Percentiles rank a stretch among this genome's conserved stretches.
These are phyloP conservation scores for Serendipita sp. DNA, from an alignment of 768 basidiomycete genomes.

Conservation along the genomic window DNA sequence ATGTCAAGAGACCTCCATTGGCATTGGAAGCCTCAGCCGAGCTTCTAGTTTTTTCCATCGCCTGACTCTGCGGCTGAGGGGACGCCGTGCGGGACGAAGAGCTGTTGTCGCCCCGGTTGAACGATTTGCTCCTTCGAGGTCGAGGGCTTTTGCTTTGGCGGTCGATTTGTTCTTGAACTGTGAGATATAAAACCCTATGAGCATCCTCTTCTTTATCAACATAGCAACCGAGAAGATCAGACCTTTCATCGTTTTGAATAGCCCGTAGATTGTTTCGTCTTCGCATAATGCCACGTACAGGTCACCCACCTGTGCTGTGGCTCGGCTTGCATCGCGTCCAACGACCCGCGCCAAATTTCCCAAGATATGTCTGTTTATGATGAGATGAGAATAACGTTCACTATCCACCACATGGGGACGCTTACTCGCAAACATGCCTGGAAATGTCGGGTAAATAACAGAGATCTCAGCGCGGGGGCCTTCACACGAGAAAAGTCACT, in stretches of 20 bases:
- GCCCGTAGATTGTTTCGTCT: conserved; percentile 69
- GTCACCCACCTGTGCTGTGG: conserved; percentile 60
- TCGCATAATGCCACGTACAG: conserved; percentile 80
- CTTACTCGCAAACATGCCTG: conserved; percentile 81
- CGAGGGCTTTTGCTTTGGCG: conserved; percentile 31
- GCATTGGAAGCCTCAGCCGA: conserved; percentile 12
- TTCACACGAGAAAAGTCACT: conserved; percentile 23
- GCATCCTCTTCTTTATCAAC: neutral
- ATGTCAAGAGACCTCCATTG: conserved; percentile 21
- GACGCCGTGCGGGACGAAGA: conserved; percentile 29
- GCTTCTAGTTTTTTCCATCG: conserved; percentile 8
- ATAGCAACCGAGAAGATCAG: conserved; percentile 14
- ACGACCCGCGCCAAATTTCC: conserved; percentile 73
- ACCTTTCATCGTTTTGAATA: conserved; percentile 83
- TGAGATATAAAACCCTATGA: conserved; percentile 12
- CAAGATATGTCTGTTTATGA: conserved; percentile 52
- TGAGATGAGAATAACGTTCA: neutral
- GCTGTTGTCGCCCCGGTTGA: conserved; percentile 36
- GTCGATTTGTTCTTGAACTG: conserved; percentile 72
- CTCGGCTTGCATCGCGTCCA: conserved; percentile 68
- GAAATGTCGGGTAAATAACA: conserved; percentile 7
- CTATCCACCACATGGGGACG: conserved; percentile 13
- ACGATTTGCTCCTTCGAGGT: conserved; percentile 38
- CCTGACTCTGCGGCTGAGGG: conserved; percentile 14
- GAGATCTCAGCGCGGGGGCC: conserved; percentile 8